These are phyloP conservation scores for Verticillium dahliae DNA, from an alignment of 2,329 filamentous ascomycete genomes.

Conservation along the genomic window DNA sequence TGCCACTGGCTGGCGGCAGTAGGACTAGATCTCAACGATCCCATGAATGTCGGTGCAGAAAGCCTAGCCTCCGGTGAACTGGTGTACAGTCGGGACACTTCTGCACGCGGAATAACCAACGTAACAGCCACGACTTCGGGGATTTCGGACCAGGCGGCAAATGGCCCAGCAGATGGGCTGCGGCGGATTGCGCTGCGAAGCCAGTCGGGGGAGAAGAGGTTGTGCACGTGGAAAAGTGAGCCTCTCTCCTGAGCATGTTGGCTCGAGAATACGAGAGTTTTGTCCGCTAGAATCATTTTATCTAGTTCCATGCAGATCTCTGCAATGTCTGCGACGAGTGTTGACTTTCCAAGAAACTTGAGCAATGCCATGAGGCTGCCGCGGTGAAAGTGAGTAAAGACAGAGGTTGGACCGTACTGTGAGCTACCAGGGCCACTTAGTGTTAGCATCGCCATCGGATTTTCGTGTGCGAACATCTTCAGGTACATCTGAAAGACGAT, in stretches of 20 bases:
- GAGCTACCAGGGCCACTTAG: background rate
- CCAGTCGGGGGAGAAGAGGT: slow-evolving; percentile 23
- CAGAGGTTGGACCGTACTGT: background rate
- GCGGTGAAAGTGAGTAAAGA: slow-evolving; percentile 26
- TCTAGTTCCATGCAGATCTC: slow-evolving; percentile 21
- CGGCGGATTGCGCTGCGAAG: slow-evolving; percentile 15
- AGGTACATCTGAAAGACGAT: slow-evolving; percentile 35
- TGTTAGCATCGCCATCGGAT: slow-evolving; percentile 11
- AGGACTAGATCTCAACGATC: slow-evolving; percentile 18
- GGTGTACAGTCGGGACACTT: slow-evolving; percentile 20
- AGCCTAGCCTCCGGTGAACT: slow-evolving; percentile 7
- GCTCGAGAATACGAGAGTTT: slow-evolving; percentile 18
- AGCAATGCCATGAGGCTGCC: slow-evolving; percentile 32
- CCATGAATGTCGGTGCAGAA: slow-evolving; percentile 21
- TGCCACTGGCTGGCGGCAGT: slow-evolving; percentile 17
- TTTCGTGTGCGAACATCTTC: slow-evolving; percentile 37
- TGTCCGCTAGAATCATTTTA: slow-evolving; percentile 21
- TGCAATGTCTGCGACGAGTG: slow-evolving; percentile 25
- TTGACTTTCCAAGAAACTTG: slow-evolving; percentile 24
- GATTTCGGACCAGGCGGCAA: slow-evolving; percentile 29
- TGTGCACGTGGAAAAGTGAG: slow-evolving; percentile 27
- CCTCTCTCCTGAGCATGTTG: slow-evolving; percentile 27
- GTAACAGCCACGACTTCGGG: slow-evolving; percentile 29
- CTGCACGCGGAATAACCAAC: slow-evolving; percentile 23
- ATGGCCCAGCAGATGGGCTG: slow-evolving; percentile 15